Conservation (phyloP, 2,329 filamentous ascomycete species). For the Pseudopyricularia javanii region DNA sequence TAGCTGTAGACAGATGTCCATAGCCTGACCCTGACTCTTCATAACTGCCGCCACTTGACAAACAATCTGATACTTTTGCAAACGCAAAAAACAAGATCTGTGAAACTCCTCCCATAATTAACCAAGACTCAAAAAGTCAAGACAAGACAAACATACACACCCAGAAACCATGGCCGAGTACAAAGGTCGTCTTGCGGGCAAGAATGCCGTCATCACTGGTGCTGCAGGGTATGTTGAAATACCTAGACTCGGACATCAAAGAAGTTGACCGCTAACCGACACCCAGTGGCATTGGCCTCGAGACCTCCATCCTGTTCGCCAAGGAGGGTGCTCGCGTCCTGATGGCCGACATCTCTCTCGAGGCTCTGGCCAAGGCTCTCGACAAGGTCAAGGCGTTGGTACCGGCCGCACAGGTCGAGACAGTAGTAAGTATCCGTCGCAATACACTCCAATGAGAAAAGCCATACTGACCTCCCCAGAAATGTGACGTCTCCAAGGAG, state of each 20-base stretch:
- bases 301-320: slow-evolving; percentile 81
- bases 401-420: slow-evolving; percentile 51
- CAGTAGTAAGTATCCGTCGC: slow-evolving; percentile 32
- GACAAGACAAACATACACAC: not conserved
- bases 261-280: not conserved
- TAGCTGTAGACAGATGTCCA: not conserved
- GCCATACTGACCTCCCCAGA: too few relatives aligned
- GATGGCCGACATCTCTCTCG: slow-evolving; percentile 72
- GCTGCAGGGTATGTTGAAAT: slow-evolving; percentile 63
- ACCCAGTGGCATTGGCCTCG: slow-evolving; percentile 89
- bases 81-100: too few relatives aligned
- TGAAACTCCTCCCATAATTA: not conserved
- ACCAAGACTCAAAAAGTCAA: not conserved
- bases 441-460: too few relatives aligned
- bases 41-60: not conserved
- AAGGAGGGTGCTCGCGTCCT: slow-evolving; percentile 79
- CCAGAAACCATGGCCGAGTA: not conserved
- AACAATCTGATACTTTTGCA: not conserved
- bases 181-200: slow-evolving; percentile 30
- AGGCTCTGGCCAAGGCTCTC: slow-evolving; percentile 64
- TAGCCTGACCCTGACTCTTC: not conserved
- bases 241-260: not conserved
- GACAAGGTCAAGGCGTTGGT: slow-evolving; percentile 65
- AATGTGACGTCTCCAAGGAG: slow-evolving; percentile 77
- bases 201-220: slow-evolving; percentile 66